Evolutionary conservation across 176 grass and related monocot genomes (phyloP), one percentile per base, ranked within the genome.

Genomic region (Metroxylon sagu): DNA sequence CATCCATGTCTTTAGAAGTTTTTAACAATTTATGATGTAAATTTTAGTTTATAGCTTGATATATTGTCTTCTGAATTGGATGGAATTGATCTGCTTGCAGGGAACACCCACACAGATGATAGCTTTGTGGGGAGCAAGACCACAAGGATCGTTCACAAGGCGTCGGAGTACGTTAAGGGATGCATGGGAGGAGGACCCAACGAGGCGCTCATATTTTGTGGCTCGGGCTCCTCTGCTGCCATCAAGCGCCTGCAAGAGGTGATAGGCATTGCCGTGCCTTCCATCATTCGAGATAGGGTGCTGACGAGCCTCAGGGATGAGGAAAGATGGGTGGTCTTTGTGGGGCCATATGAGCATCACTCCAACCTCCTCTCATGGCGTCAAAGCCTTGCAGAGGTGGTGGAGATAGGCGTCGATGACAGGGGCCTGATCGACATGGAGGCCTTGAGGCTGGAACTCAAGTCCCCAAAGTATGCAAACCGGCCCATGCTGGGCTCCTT

Each of bases 291-390:
- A 15, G 62, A 19, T 3, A 59, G 76, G 7, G 50, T 95, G 0
- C 39, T 61, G 5, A 3, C n/a, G 26, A 27, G 71, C 56, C 71
- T 95, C 4, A 60, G 54, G 1, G 7, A 29, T n/a, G 70, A 81
- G 57, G 86, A 95, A 57, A 65, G 80, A 17, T 95, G 91, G 86
- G 80, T 95, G 2, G 83, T 90, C 6, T 95, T 95, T 64, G 78
- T 86, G 0, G 83, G 86, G 7, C 90, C 86, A 0, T 95, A 84
- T 50, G 86, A 90, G 64, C 86, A 95, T 77, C 90, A 95, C 68
- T 95, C 80, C 21, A 95, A 90, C 77, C 83, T 90, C 59, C 77
- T 95, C 2, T 90, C 86, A 2, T 95, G 91, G 91, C 67, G 86
- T 5, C 80, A 67, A 50, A 90, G 82, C 83, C 69, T 82, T 4